Evolutionary conservation across 108 stramenopile genomes (phyloP).

Genomic region (Stephanodiscus minutulus): DNA sequence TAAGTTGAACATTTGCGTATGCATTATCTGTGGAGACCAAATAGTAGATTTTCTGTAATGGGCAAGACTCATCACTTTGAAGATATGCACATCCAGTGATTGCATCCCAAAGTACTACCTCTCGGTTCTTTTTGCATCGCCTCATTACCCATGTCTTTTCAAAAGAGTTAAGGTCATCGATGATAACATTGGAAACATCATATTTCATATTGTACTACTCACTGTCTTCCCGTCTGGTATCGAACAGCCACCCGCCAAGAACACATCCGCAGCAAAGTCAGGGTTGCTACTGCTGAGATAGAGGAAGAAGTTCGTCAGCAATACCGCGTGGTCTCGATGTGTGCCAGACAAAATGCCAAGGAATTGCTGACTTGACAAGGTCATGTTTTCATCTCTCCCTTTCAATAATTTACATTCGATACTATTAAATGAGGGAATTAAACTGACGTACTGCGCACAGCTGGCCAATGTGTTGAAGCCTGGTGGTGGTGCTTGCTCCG

Average conservation of each 20-base stretch:
- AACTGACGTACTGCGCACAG: constrained; percentile 65
- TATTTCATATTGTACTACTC: constrained; percentile 2
- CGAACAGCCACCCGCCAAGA: constrained; percentile 58
- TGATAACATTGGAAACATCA: neutral
- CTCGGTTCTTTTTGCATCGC: constrained; percentile 18
- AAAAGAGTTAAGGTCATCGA: constrained; percentile 11
- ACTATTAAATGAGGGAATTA: constrained; percentile 63
- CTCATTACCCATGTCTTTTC: constrained; percentile 31
- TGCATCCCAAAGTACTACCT: constrained; percentile 64
- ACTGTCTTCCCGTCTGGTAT: constrained; percentile 68
- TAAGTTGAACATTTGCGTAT: constrained; percentile 30
- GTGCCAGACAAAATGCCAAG: constrained; percentile 78
- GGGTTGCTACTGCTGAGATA: constrained; percentile 50
- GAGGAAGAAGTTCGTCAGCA: constrained; percentile 70
- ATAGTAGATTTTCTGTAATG: constrained; percentile 60
- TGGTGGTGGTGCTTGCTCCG: constrained; percentile 57
- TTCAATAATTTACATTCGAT: constrained; percentile 66
- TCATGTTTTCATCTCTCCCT: constrained; percentile 50
- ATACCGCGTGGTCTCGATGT: constrained; percentile 71
- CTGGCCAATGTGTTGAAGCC: constrained; percentile 38
- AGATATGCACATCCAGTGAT: constrained; percentile 58
- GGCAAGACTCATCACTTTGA: constrained; percentile 49
- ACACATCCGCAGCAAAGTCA: constrained; percentile 38
- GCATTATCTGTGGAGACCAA: constrained; percentile 53
- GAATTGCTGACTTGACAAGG: constrained; percentile 69